Conservation (phyloP, 257 asterid genomes). For the Forsythia viridissima region DNA sequence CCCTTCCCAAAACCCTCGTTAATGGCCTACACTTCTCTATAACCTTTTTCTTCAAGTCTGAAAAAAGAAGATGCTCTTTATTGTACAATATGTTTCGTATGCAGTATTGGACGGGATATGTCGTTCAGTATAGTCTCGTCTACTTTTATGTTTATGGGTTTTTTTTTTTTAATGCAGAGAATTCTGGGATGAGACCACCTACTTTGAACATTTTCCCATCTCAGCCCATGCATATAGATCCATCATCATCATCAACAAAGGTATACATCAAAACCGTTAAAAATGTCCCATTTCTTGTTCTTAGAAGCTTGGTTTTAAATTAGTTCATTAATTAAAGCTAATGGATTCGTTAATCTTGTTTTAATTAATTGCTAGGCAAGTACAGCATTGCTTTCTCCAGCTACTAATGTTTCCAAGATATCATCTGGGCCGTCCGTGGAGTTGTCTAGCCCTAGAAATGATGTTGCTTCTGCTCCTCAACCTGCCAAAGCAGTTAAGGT, state of each 20-base stretch:
- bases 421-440: slow-evolving; percentile 84
- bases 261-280: slow-evolving; percentile 28
- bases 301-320: slow-evolving; percentile 7
- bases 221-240: slow-evolving; percentile 92
- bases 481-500: slow-evolving; percentile 78
- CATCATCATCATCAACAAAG: slow-evolving; percentile 63
- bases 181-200: slow-evolving; percentile 66
- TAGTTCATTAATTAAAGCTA: slow-evolving; percentile 10
- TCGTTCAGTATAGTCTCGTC: not conserved
- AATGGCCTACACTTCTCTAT: not conserved
- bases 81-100: not conserved
- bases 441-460: slow-evolving; percentile 57
- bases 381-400: slow-evolving; percentile 51
- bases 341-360: slow-evolving; percentile 36
- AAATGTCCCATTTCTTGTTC: slow-evolving; percentile 17
- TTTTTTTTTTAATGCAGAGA: slow-evolving; percentile 44
- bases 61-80: not conserved
- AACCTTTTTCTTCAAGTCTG: not conserved
- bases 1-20: not conserved
- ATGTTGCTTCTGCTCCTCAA: slow-evolving; percentile 49
- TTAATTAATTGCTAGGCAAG: slow-evolving; percentile 51
- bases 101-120: not conserved
- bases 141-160: not conserved
- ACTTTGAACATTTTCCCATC: slow-evolving; percentile 94
- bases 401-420: slow-evolving; percentile 59